Evolutionary conservation across 805 yeast species (phyloP), one percentile per base, ranked within the genome.

Genomic region (Zygosaccharomyces kombuchaensis): DNA sequence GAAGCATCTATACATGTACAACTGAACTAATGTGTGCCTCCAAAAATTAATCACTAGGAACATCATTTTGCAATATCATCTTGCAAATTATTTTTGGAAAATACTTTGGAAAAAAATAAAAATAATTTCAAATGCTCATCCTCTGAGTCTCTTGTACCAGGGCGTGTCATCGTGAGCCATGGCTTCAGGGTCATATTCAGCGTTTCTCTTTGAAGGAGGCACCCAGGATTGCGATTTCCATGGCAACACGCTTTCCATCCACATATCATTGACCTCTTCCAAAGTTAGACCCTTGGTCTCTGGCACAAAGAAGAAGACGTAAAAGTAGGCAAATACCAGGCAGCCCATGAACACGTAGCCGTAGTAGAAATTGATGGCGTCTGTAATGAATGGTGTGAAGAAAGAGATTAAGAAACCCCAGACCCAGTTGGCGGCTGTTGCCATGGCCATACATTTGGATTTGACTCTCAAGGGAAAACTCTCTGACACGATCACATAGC

Each of bases 271-370:
- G 52, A 85, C 86, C 67, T 85, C 87, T 68, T 85, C 93, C 65
- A 86, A 75, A 40, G 83, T 74, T 59, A 84, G 76, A 54, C 91
- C 93, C 70, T 78, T 80, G 46, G 95, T 86, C 66, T 84, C 89
- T 59, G 80, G 80, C 51, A 86, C 78, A 56, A 73, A 75, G 72
- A 85, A 78, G 73, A 74, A 77, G 40, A 84, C 84, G 66, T 82
- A 86, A 62, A 82, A 69, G 61, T 83, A 56, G 13, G 74, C 63
- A 48, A 67, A 74, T 19, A 77, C 62, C 65, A 78, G 66, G 62
- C 83, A 78, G 1, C 83, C 84, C 52, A 77, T 65, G 59, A 72
- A 71, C 27, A 66, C 78, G 62, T 76, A 81, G 43, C 93, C 91
- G 63, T 81, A 78, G 68, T 76, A 75, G 71, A 82, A 84, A 56